phyloP scores from a whole-genome alignment of 2,329 filamentous ascomycete species.

The Ophiostoma triangulosporum region DNA sequence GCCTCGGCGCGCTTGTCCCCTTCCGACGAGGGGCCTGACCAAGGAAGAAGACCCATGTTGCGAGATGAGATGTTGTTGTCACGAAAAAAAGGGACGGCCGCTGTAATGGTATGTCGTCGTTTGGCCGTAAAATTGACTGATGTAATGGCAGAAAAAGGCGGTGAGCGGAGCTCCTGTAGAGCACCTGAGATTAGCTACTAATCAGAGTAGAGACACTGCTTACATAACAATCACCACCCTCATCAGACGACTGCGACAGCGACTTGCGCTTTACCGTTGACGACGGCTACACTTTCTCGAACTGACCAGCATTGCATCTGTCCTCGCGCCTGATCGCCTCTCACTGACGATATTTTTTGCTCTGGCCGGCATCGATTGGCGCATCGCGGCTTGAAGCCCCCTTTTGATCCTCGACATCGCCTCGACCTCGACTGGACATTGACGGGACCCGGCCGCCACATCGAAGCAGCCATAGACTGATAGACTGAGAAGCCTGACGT shows the following conservation, averaged over 20 bases:
- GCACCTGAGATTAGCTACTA: no score
- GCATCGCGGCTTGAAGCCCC: not conserved
- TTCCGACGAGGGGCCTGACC: constrained; percentile 20
- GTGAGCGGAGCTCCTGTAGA: constrained; percentile 2
- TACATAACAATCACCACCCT: no score
- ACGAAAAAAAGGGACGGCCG: no score
- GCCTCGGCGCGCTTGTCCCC: constrained; percentile 36
- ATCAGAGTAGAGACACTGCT: no score
- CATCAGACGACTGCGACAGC: no score
- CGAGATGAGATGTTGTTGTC: no score
- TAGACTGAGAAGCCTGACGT: no score
- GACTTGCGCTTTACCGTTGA: no score
- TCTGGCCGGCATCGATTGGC: not conserved
- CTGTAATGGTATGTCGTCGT: not conserved
- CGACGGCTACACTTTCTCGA: no score
- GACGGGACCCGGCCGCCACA: not conserved
- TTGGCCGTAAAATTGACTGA: not conserved
- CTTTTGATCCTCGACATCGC: not conserved
- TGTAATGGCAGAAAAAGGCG: constrained; percentile 11
- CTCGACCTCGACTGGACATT: not conserved
- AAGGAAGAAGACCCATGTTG: constrained; percentile 37
- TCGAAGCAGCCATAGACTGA: no score
- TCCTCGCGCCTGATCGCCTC: no score
- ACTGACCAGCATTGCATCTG: no score
- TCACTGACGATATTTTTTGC: not conserved